A percentile compares a stretch with the other conserved stretches of the same genome.
These are phyloP conservation scores for Emericellopsis terricola DNA, from an alignment of 495 filamentous ascomycete species.

Conservation along the genomic window DNA sequence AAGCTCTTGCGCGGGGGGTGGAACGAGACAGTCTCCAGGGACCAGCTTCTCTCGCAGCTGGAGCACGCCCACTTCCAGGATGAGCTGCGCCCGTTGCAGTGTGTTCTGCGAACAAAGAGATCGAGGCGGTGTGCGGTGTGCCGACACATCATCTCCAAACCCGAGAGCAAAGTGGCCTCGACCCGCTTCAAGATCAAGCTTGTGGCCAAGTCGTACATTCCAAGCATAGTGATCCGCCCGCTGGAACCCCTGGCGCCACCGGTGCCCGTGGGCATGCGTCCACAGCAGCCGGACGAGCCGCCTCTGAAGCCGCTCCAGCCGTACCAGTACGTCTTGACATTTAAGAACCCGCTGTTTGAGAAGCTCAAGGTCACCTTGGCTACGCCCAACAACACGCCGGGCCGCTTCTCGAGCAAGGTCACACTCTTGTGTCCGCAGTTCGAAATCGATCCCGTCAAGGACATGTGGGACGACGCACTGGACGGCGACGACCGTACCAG, in stretches of 20 bases:
- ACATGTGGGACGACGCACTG: slow-evolving; percentile 90
- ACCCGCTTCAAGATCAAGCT: slow-evolving; percentile 81
- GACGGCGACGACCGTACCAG: slow-evolving; percentile 23
- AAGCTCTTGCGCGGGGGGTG: slow-evolving; percentile 23
- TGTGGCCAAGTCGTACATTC: slow-evolving; percentile 78
- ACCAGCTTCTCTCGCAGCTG: slow-evolving; percentile 21
- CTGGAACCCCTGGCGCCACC: slow-evolving; percentile 28
- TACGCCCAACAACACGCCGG: slow-evolving; percentile 66
- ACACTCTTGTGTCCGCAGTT: slow-evolving; percentile 91
- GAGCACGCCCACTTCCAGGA: slow-evolving; percentile 33
- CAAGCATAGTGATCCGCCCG: slow-evolving; percentile 51
- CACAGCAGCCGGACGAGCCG: slow-evolving; percentile 1
- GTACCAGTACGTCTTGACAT: slow-evolving; percentile 67
- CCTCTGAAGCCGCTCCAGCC: slow-evolving; percentile 48
- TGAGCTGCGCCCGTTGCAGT: slow-evolving; percentile 60
- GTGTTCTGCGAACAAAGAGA: slow-evolving; percentile 74
- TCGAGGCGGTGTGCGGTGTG: slow-evolving; percentile 84
- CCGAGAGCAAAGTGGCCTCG: slow-evolving; percentile 72
- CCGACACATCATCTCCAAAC: slow-evolving; percentile 87
- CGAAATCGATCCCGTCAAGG: slow-evolving; percentile 84
- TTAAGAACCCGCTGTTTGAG: slow-evolving; percentile 91
- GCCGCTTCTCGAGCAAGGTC: slow-evolving; percentile 56
- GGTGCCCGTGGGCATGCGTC: background rate
- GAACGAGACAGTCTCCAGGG: slow-evolving; percentile 18
- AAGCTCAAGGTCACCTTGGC: slow-evolving; percentile 71